A percentile compares a stretch with the other conserved stretches of the same genome.
Conservation (phyloP, 2,329 filamentous ascomycete species). For the Fusarium pininemorale region DNA sequence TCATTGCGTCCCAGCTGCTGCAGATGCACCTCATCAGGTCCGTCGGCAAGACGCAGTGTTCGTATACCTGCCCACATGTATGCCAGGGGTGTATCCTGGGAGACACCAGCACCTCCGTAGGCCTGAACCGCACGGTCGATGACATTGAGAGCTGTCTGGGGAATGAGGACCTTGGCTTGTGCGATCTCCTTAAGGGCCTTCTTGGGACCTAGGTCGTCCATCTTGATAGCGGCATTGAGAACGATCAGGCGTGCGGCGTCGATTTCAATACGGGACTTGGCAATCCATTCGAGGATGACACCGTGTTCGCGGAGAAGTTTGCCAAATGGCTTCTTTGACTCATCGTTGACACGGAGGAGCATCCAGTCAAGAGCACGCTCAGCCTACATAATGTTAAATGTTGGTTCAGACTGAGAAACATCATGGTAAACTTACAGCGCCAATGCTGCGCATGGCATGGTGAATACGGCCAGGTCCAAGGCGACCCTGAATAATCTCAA, state of each 20-base stretch:
- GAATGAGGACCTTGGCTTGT: conserved; percentile 92
- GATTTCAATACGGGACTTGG: conserved; percentile 91
- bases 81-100: conserved; percentile 92
- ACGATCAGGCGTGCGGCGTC: conserved; percentile 90
- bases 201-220: conserved; percentile 90
- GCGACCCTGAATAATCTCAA: conserved; percentile 98
- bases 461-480: conserved; percentile 96
- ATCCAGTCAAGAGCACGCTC: conserved; percentile 95
- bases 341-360: conserved; percentile 93
- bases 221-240: conserved; percentile 93
- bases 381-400: conserved; percentile 57
- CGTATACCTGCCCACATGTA: conserved; percentile 82
- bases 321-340: conserved; percentile 89
- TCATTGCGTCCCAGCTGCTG: conserved; percentile 84
- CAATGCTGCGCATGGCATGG: conserved; percentile 96
- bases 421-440: conserved; percentile 65
- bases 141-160: conserved; percentile 81
- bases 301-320: conserved; percentile 88
- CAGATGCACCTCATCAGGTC: conserved; percentile 94
- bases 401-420: no score
- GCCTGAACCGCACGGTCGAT: conserved; percentile 95
- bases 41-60: conserved; percentile 88
- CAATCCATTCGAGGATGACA: conserved; percentile 94
- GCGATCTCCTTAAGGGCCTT: conserved; percentile 92
- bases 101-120: conserved; percentile 89